Conservation (phyloP, 2,329 filamentous ascomycete species). For the Trichoderma oligosporum region DNA sequence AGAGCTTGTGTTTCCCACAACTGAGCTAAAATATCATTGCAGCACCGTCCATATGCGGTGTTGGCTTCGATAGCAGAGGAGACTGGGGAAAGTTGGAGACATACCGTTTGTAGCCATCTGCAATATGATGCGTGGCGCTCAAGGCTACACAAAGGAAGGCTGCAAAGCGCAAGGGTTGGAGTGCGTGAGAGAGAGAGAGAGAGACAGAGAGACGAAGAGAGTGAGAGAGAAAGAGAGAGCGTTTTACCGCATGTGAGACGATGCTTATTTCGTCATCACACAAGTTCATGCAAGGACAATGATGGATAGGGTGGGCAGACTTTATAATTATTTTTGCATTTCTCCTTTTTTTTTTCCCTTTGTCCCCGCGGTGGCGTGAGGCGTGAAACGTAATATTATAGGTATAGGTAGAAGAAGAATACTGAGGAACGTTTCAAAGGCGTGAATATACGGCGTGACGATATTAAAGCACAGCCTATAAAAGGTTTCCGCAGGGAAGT, state of each 20-base stretch:
- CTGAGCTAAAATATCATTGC: neutral
- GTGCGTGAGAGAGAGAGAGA: neutral
- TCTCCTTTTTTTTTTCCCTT: neutral
- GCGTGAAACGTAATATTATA: neutral
- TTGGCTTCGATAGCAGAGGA: neutral
- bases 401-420: neutral
- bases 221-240: neutral
- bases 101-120: slow-evolving; percentile 35
- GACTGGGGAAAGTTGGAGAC: neutral
- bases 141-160: slow-evolving; percentile 12
- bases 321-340: neutral
- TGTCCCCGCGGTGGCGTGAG: neutral
- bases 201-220: neutral
- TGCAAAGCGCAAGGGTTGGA: neutral
- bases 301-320: neutral
- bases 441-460: neutral
- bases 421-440: neutral
- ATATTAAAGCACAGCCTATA: neutral
- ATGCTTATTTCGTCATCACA: slow-evolving; percentile 18
- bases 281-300: neutral
- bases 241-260: slow-evolving; percentile 14
- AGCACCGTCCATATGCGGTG: neutral
- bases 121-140: neutral
- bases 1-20: too few species aligned
- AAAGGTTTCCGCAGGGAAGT: neutral